These are phyloP conservation scores for Clathrus columnatus DNA, from an alignment of 768 basidiomycete genomes.

Conservation along the genomic window DNA sequence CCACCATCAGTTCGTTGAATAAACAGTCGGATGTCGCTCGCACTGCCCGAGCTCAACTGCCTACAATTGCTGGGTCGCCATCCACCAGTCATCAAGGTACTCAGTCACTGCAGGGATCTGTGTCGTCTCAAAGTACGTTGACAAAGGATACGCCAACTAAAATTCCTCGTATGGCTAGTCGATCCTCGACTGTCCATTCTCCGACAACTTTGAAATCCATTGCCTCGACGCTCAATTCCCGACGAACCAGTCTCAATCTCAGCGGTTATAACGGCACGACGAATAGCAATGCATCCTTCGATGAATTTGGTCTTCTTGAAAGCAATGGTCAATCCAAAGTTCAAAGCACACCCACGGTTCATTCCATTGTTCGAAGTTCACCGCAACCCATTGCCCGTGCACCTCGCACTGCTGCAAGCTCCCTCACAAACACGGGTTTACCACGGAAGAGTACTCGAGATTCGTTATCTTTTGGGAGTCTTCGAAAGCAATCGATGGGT, in stretches of 20 bases:
- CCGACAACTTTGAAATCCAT: constrained; percentile 57
- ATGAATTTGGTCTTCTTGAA: constrained; percentile 81
- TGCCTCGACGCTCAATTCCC: constrained; percentile 34
- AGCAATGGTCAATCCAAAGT: constrained; percentile 38
- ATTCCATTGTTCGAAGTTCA: constrained; percentile 55
- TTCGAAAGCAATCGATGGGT: constrained; percentile 77
- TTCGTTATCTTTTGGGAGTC: constrained; percentile 65
- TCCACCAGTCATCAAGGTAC: constrained; percentile 61
- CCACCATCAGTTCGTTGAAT: constrained; percentile 80
- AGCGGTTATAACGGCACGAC: constrained; percentile 42
- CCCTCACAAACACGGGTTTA: constrained; percentile 34
- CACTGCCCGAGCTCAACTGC: constrained; percentile 57
- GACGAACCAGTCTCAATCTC: constrained; percentile 59
- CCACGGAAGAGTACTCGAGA: constrained; percentile 68
- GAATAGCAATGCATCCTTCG: constrained; percentile 42
- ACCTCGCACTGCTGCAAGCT: constrained; percentile 53
- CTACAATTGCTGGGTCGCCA: constrained; percentile 90
- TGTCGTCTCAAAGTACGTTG: constrained; percentile 25
- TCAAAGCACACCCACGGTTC: constrained; percentile 30
- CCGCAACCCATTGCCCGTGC: constrained; percentile 53
- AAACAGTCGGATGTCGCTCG: constrained; percentile 81
- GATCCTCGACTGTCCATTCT: constrained; percentile 65
- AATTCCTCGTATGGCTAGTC: constrained; percentile 87
- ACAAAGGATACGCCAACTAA: constrained; percentile 86
- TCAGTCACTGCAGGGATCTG: constrained; percentile 45